phyloP scores from a whole-genome alignment of 176 grass and related monocot genomes.

The Themeda triandra region DNA sequence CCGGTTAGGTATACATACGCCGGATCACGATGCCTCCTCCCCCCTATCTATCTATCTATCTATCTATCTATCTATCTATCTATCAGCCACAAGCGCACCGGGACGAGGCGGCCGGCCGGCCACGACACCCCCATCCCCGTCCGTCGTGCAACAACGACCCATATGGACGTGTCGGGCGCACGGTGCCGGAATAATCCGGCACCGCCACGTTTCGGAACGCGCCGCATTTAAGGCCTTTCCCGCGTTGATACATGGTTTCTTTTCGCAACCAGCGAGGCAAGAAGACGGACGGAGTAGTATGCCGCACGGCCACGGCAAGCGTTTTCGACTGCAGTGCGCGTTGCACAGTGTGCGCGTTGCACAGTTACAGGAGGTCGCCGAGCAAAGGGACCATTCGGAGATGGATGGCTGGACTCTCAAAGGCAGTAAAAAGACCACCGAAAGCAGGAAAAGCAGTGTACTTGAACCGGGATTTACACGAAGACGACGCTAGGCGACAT shows the following conservation, averaged over 20 bases:
- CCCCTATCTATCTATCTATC: not conserved
- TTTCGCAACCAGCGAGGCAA: not conserved
- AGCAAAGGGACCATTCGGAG: not conserved
- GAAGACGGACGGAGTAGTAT: not conserved
- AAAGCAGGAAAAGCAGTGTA: not conserved
- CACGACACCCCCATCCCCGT: not conserved
- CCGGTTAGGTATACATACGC: constrained; percentile 14
- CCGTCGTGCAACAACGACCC: constrained; percentile 5
- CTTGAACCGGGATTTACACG: constrained; percentile 6
- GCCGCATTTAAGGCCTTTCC: not conserved
- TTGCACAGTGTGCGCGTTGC: too few relatives aligned
- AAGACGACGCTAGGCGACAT: not conserved
- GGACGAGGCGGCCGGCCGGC: not conserved
- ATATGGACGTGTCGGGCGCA: constrained; percentile 16
- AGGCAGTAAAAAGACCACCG: constrained; percentile 34
- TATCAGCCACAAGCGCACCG: not conserved
- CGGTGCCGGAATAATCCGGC: not conserved
- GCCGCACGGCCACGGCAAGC: not conserved
- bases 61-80: not conserved
- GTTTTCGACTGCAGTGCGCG: not conserved
- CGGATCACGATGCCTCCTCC: constrained; percentile 14
- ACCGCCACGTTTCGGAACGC: constrained; percentile 11
- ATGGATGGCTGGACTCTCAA: not conserved
- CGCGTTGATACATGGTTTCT: not conserved
- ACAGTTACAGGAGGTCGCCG: not conserved